phyloP scores from a whole-genome alignment of 257 asterid genomes.

The Petrea volubilis region DNA sequence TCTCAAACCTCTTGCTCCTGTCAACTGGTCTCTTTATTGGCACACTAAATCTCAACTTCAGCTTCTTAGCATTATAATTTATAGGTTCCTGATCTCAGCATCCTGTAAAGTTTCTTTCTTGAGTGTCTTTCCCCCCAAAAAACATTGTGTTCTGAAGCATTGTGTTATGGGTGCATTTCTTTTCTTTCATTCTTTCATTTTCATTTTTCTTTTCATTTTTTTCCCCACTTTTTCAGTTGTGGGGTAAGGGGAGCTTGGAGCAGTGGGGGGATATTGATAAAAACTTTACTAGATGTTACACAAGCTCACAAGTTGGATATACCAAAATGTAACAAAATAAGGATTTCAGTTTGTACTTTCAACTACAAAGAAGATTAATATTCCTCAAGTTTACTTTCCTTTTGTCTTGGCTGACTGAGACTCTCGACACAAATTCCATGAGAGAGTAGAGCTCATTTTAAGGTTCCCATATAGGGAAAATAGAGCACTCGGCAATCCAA shows the following conservation, averaged over 20 bases:
- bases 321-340: background rate
- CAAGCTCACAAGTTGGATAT: background rate
- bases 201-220: no score
- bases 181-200: no score
- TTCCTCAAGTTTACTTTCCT: background rate
- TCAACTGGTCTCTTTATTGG: background rate
- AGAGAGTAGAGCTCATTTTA: no score
- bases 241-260: background rate
- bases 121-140: background rate
- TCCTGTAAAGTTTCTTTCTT: no score
- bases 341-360: no score
- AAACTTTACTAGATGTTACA: no score
- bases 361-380: background rate
- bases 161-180: no score
- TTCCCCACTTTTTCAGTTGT: background rate
- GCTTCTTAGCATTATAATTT: background rate
- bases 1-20: background rate
- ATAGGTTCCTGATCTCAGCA: background rate
- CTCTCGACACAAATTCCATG: background rate
- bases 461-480: no score
- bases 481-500: background rate
- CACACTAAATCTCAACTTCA: background rate
- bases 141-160: background rate
- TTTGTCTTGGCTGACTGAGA: no score
- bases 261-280: no score